These are phyloP conservation scores for Fraxinus albicans DNA, from an alignment of 305 asterid species.

Conservation along the genomic window DNA sequence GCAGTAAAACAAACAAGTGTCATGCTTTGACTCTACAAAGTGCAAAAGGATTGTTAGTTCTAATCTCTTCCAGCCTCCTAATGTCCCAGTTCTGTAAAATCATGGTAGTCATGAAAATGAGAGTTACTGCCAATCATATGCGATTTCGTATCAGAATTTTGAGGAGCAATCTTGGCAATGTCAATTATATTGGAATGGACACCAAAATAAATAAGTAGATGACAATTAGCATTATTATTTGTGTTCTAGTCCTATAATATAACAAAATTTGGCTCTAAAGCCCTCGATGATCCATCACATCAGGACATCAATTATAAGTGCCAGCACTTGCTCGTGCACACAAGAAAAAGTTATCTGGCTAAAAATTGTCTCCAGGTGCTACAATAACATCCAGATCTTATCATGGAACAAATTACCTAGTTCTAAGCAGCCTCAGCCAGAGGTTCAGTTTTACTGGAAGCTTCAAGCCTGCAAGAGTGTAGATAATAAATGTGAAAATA, in stretches of 20 bases:
- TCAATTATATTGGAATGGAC: neutral
- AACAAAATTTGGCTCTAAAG: neutral
- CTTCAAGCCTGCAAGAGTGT: conserved; percentile 50
- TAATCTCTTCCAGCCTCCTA: neutral
- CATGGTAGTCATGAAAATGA: neutral
- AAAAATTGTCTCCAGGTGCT: neutral
- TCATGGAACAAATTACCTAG: neutral
- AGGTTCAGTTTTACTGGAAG: conserved; percentile 41
- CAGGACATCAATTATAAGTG: neutral
- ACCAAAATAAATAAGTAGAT: neutral
- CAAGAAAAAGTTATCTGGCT: neutral
- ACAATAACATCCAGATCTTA: neutral
- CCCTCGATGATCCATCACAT: neutral
- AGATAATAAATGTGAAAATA: conserved; percentile 17
- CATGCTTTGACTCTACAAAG: neutral
- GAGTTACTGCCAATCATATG: neutral
- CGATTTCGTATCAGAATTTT: neutral
- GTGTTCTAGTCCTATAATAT: neutral
- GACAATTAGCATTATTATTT: neutral
- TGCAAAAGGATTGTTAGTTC: neutral
- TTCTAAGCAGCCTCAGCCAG: conserved; percentile 50
- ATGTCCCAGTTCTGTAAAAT: neutral
- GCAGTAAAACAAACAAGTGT: neutral
- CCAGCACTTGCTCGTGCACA: neutral
- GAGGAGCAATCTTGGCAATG: neutral